phyloP scores from a whole-genome alignment of 2,329 filamentous ascomycete genomes.

The Fusarium sp. region DNA sequence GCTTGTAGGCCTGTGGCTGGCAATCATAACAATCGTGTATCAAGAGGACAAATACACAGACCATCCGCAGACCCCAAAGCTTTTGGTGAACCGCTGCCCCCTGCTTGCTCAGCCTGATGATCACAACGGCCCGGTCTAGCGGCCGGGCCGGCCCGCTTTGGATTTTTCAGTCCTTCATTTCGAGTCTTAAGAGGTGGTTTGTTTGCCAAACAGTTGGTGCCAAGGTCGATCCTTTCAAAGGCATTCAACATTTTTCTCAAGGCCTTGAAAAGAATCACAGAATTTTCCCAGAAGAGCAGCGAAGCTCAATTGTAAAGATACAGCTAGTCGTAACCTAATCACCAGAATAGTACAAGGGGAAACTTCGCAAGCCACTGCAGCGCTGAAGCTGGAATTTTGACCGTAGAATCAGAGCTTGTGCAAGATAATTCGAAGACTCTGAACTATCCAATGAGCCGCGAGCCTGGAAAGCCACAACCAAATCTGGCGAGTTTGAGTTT shows the following conservation, averaged over 20 bases:
- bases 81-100: conserved; percentile 17
- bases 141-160: conserved; percentile 46
- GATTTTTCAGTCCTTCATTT: conserved; percentile 27
- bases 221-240: conserved; percentile 1
- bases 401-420: conserved; percentile 28
- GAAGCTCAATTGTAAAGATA: conserved; percentile 28
- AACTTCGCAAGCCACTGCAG: conserved; percentile 21
- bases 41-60: conserved; percentile 31
- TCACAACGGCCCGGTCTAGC: conserved; percentile 43
- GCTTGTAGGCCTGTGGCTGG: conserved; percentile 28
- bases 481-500: conserved; percentile 34
- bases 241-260: not conserved
- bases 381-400: conserved; percentile 26
- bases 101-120: conserved; percentile 33
- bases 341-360: conserved; percentile 10
- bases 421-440: conserved; percentile 29
- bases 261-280: not conserved
- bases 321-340: conserved; percentile 13
- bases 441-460: conserved; percentile 35
- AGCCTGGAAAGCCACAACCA: conserved; percentile 18
- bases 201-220: conserved; percentile 2
- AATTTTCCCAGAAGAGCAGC: conserved; percentile 3
- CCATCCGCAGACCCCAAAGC: conserved; percentile 20
- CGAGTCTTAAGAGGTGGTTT: conserved; percentile 7
- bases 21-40: conserved; percentile 23